Evolutionary conservation across 176 grass and related monocot species (phyloP).

Genomic region (Luzula sylvatica): DNA sequence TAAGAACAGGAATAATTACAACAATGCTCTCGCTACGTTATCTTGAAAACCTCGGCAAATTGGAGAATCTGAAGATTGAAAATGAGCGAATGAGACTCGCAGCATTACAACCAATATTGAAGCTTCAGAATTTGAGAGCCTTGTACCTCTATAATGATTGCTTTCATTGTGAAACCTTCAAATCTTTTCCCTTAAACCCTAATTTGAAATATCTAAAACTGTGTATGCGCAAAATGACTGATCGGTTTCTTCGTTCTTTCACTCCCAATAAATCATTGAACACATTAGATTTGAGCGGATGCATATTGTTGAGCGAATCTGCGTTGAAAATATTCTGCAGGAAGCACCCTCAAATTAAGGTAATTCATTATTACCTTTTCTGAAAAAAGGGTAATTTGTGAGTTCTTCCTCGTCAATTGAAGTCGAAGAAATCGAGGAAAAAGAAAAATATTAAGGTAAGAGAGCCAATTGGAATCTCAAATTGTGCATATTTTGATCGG

Average conservation of each 20-base stretch:
- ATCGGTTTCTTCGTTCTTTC: constrained; percentile 39
- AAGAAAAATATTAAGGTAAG: too few relatives aligned
- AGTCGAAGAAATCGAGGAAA: too few relatives aligned
- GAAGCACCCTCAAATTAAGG: too few relatives aligned
- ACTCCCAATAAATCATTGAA: constrained; percentile 27
- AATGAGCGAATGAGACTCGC: constrained; percentile 32
- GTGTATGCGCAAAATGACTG: constrained; percentile 41
- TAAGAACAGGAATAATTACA: not conserved
- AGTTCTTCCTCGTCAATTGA: too few relatives aligned
- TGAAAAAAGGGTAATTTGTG: too few relatives aligned
- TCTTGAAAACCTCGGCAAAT: constrained; percentile 41
- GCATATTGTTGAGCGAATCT: too few relatives aligned
- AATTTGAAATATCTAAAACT: constrained; percentile 55
- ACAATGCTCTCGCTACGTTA: constrained; percentile 28
- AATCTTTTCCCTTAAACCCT: constrained; percentile 30
- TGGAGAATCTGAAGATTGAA: constrained; percentile 61
- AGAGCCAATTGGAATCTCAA: too few relatives aligned
- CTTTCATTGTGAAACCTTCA: constrained; percentile 44
- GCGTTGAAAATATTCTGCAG: too few relatives aligned
- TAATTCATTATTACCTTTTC: too few relatives aligned
- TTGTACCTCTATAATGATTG: constrained; percentile 64
- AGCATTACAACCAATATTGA: constrained; percentile 39
- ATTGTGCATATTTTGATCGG: too few relatives aligned
- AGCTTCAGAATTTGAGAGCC: constrained; percentile 31
- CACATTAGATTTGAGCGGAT: constrained; percentile 55